Percentiles rank a stretch among this genome's conserved stretches.
These are phyloP conservation scores for Lentithecium fluviatile DNA, from an alignment of 495 filamentous ascomycete genomes.

Conservation along the genomic window DNA sequence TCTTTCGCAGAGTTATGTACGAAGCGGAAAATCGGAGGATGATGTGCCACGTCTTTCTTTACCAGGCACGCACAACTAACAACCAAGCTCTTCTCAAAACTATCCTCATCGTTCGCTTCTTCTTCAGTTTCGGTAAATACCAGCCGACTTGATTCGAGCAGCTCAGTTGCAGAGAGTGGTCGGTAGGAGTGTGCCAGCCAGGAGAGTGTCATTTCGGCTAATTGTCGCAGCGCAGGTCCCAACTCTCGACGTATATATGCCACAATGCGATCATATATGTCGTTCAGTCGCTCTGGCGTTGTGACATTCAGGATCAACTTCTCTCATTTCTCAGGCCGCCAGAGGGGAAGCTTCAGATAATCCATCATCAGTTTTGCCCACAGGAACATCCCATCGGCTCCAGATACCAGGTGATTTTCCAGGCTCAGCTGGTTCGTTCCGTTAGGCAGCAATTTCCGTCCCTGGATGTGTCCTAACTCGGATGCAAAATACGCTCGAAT, in stretches of 20 bases:
- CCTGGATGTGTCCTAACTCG: not conserved
- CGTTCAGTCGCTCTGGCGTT: not conserved
- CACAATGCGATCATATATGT: not conserved
- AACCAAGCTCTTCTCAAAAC: not conserved
- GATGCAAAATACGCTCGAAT: not conserved
- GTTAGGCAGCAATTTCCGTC: not conserved
- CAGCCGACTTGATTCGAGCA: not conserved
- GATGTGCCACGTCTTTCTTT: not conserved
- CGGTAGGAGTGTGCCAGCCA: not conserved
- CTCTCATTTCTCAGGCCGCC: not conserved
- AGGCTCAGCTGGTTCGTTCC: not conserved
- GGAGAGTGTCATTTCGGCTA: not conserved
- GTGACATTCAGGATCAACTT: not conserved
- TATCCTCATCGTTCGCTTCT: not conserved
- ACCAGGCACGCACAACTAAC: not conserved
- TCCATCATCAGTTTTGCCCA: not conserved
- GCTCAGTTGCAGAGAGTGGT: not conserved
- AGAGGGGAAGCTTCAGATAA: not conserved
- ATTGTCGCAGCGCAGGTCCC: not conserved
- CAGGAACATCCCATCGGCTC: not conserved
- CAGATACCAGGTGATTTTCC: not conserved
- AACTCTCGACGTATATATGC: not conserved
- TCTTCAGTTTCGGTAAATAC: not conserved
- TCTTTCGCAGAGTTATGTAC: not conserved
- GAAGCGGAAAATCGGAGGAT: not conserved